Evolutionary conservation across 2,329 filamentous ascomycete species (phyloP), one percentile per base, ranked within the genome.

Genomic region (Botrytis deweyae): DNA sequence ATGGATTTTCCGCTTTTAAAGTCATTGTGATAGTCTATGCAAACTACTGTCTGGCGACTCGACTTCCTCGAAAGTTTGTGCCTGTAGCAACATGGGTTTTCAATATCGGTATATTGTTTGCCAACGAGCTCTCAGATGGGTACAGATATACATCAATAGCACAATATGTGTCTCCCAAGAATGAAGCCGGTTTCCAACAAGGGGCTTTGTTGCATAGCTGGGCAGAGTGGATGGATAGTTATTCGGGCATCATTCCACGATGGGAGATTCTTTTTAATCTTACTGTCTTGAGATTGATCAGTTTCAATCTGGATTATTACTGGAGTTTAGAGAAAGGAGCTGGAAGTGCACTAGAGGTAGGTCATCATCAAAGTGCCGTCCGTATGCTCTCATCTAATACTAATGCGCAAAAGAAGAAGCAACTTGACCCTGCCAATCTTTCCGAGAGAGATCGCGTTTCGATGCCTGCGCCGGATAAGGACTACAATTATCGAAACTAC

Each of bases 241-340:
- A 92, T 77, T 90, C 93, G 12, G 96, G 96, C 0, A 84, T 99
- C n/a, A 90, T 97, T 81, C 87, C 91, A 0, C 89, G 95, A 74
- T 99, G 96, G 96, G 94, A 98, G 82, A 91, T 99, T n/a, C 87
- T 98, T 8, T 99, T 99, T 87, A 99, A 99, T 80, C 90, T 99
- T 75, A 98, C 95, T 4, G 91, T 98, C 40, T 85, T 99, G 73
- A 91, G 96, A 8, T 86, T 98, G 66, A 94, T 99, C 79, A 98
- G 95, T 82, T 99, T 97, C 87, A 98, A 98, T 82, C 83, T 99
- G 81, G 96, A 99, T 83, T 95, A 97, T 82, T 95, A 97, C 82
- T 99, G 96, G 95, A 96, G 93, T 79, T 82, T 92, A 4, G 90
- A 92, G 76, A 87, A 89, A 74, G 84, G 83, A 75, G 85, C 86